phyloP scores from a whole-genome alignment of 73 alveolate genomes.

The Stentor roeselii region DNA sequence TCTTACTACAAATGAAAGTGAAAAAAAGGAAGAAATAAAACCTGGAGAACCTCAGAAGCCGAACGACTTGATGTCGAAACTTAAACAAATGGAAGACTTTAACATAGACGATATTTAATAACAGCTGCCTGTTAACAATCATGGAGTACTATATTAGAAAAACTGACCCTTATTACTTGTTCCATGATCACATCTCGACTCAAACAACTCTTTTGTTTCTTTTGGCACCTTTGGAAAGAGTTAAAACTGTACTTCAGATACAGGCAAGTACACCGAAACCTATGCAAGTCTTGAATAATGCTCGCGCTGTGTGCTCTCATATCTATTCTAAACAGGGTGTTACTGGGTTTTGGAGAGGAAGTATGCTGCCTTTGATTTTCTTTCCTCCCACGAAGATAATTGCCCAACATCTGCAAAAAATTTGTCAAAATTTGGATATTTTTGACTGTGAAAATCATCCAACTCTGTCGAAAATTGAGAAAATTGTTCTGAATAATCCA shows the following conservation, averaged over 20 bases:
- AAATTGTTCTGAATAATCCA: background rate
- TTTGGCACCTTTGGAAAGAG: background rate
- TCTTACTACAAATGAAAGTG: conserved; percentile 27
- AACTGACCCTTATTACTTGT: background rate
- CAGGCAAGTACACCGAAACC: background rate
- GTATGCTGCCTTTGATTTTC: background rate
- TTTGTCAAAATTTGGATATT: no score
- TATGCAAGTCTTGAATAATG: no score
- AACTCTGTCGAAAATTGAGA: background rate
- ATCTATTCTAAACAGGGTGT: background rate
- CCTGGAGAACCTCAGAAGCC: background rate
- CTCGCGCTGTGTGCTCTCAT: no score
- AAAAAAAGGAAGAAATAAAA: conserved; percentile 38
- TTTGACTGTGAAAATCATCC: background rate
- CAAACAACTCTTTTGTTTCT: background rate
- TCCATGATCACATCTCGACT: background rate
- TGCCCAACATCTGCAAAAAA: background rate
- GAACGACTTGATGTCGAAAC: conserved; percentile 35
- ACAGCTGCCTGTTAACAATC: no score
- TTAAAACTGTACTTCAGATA: background rate
- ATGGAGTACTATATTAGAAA: no score
- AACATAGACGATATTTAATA: conserved; percentile 59
- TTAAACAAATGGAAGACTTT: conserved; percentile 52
- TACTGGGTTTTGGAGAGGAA: background rate
- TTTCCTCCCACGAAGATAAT: background rate